A percentile compares a stretch with the other conserved stretches of the same genome.
phyloP scores from a whole-genome alignment of 164 flowering plant species.

The Annona cherimola region DNA sequence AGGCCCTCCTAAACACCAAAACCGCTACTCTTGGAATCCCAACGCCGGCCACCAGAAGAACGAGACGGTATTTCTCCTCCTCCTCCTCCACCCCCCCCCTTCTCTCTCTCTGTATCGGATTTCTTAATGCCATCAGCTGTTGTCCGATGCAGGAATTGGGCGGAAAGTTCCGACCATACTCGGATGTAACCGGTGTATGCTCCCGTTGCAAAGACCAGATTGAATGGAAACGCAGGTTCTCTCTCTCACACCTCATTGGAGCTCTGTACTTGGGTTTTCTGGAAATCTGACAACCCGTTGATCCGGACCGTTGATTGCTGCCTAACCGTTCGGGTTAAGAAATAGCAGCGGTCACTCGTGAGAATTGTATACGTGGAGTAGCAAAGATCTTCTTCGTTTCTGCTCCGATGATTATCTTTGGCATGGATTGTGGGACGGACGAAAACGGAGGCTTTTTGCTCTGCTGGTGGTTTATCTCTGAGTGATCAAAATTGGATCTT shows the following conservation, averaged over 20 bases:
- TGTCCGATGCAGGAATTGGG: conserved; percentile 62
- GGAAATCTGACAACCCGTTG: background rate
- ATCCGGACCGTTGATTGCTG: background rate
- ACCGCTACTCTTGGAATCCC: conserved; percentile 68
- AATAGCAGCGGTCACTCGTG: too few species aligned
- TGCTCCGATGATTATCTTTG: too few species aligned
- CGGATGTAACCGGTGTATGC: conserved; percentile 86
- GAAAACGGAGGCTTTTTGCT: too few species aligned
- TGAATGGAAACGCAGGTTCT: conserved; percentile 82
- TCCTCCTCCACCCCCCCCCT: background rate
- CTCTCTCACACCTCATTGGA: background rate
- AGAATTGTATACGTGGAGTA: too few species aligned
- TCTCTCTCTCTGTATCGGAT: background rate
- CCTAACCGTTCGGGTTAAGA: background rate
- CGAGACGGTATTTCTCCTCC: conserved; percentile 51
- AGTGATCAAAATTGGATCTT: too few species aligned
- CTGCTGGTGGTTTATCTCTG: too few species aligned
- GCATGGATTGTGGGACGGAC: too few species aligned
- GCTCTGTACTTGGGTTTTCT: background rate
- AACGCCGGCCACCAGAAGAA: conserved; percentile 62
- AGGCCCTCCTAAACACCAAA: conserved; percentile 20
- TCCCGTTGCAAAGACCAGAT: conserved; percentile 80
- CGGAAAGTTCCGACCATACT: conserved; percentile 61
- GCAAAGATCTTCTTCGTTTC: too few species aligned
- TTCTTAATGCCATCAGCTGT: background rate